Base-by-base conservation (phyloP, 2,329 filamentous ascomycete genomes). In the Didymella keratinophila region DNA sequence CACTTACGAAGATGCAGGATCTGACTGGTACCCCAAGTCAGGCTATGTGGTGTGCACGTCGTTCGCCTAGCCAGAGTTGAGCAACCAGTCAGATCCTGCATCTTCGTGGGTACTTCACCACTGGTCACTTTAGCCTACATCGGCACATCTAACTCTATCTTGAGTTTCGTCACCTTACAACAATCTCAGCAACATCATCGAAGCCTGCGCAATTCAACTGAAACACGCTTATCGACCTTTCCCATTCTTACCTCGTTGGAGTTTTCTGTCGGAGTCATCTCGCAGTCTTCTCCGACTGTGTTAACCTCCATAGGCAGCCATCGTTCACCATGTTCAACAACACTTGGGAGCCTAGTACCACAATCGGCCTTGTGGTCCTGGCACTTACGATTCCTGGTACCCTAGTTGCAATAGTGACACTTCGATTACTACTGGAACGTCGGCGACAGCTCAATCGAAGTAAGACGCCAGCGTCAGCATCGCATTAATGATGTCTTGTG, bases 1-100 rank as follows among this genome's bases (percentile, higher is more conserved):
- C n/a, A n/a, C n/a, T n/a, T n/a, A n/a, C n/a, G n/a, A n/a, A n/a
- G n/a, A n/a, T n/a, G n/a, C n/a, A n/a, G n/a, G n/a, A n/a, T n/a
- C n/a, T n/a, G n/a, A n/a, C n/a, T n/a, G n/a, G n/a, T n/a, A n/a
- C n/a, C n/a, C n/a, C n/a, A n/a, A n/a, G n/a, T n/a, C n/a, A n/a
- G n/a, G n/a, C n/a, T n/a, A n/a, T n/a, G n/a, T n/a, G n/a, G n/a
- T n/a, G n/a, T n/a, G n/a, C n/a, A n/a, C n/a, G n/a, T n/a, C n/a
- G n/a, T n/a, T n/a, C n/a, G n/a, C n/a, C n/a, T 76, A 77, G 76
- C 73, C 73, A 66, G 51, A 66, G 59, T 65, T 63, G 54, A 63
- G 61, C 74, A 68, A 75, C 76, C 75, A 78, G 67, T 77, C 57
- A 76, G 58, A 73, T 63, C 62, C 56, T 66, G 60, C 69, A 75